Evolutionary conservation across 2,329 filamentous ascomycete species (phyloP).

Genomic region (Phyllosticta citribraziliensis): DNA sequence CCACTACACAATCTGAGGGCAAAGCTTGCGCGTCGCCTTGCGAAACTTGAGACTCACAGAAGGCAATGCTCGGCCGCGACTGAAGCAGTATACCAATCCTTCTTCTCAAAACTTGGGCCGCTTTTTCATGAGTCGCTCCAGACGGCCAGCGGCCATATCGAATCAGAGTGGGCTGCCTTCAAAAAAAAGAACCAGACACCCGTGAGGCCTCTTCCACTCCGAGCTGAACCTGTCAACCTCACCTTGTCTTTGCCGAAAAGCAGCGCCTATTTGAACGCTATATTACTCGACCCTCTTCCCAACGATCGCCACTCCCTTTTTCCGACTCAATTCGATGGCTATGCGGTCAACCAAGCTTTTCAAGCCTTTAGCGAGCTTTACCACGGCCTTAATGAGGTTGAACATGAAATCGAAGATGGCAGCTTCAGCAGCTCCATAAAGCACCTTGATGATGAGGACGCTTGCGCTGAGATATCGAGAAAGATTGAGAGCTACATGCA

Average conservation of each 20-base stretch:
- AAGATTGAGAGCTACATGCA: constrained; percentile 29
- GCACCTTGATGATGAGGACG: neutral
- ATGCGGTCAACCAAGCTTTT: neutral
- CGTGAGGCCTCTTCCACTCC: constrained; percentile 34
- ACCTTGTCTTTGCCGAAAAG: neutral
- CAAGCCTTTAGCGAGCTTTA: neutral
- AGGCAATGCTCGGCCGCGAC: constrained; percentile 10
- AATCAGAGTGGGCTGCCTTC: constrained; percentile 16
- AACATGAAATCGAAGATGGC: neutral
- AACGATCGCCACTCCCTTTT: too few species aligned
- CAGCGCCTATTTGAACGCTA: neutral
- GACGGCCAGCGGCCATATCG: constrained; percentile 14
- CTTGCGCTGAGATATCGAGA: constrained; percentile 23
- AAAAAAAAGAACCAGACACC: constrained; percentile 22
- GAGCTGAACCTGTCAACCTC: constrained; percentile 16
- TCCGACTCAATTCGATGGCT: neutral
- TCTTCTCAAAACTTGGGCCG: constrained; percentile 20
- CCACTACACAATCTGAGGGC: constrained; percentile 32
- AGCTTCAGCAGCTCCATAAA: neutral
- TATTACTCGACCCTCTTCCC: neutral
- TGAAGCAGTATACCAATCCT: constrained; percentile 15
- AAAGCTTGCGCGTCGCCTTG: constrained; percentile 49
- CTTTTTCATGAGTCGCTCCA: constrained; percentile 14
- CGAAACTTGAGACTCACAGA: constrained; percentile 44
- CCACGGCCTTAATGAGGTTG: neutral